phyloP scores from a whole-genome alignment of 2,329 filamentous ascomycete genomes.

The Aspergillus pseudonomiae region DNA sequence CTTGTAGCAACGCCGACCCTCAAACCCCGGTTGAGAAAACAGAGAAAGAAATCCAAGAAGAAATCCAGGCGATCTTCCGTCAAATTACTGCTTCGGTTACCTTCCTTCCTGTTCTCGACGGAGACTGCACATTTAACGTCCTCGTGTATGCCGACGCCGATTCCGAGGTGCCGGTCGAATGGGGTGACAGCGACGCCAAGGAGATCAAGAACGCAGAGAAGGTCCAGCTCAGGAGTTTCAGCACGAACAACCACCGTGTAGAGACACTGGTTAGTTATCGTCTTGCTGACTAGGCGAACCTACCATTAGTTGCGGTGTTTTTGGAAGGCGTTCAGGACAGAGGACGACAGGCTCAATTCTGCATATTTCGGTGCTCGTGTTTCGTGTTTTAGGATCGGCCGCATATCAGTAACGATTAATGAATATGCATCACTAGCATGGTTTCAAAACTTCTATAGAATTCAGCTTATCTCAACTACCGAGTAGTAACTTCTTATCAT shows the following conservation, averaged over 20 bases:
- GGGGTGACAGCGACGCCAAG: conserved; percentile 97
- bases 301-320: conserved; percentile 19
- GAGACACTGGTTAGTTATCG: conserved; percentile 96
- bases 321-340: conserved; percentile 20
- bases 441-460: not conserved
- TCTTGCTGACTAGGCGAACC: conserved; percentile 41
- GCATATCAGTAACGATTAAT: conserved; percentile 21
- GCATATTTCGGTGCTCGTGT: conserved; percentile 22
- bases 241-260: conserved; percentile 89
- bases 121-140: conserved; percentile 98
- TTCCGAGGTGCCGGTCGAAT: conserved; percentile 94
- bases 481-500: not conserved
- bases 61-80: conserved; percentile 95
- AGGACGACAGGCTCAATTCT: conserved; percentile 19
- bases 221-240: conserved; percentile 93
- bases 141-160: conserved; percentile 97
- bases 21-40: conserved; percentile 68
- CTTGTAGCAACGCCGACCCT: conserved; percentile 32
- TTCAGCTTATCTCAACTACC: not conserved
- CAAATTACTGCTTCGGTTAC: conserved; percentile 98
- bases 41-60: conserved; percentile 88
- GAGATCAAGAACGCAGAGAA: conserved; percentile 94
- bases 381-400: conserved; percentile 3
- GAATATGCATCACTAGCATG: conserved; percentile 14
- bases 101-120: conserved; percentile 89